Evolutionary conservation across 1,284 basidiomycete genomes (phyloP), one percentile per base, ranked within the genome.

Genomic region (Marasmius tenuissimus): DNA sequence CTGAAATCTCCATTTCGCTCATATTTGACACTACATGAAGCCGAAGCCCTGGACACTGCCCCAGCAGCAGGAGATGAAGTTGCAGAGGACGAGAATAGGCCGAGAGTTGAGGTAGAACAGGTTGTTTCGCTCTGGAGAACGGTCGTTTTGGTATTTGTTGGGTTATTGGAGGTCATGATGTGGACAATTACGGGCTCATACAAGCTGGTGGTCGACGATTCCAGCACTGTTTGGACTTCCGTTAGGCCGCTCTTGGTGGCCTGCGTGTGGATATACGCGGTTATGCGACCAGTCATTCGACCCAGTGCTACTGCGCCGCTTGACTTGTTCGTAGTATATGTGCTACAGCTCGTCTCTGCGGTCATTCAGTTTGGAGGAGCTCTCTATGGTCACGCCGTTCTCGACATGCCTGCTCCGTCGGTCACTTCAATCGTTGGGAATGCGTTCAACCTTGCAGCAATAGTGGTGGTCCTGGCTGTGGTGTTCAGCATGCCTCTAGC

Each of bases 21-120:
- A 3, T 89, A 81, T 66, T 61, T 91, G n/a, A 79, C 82, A 0
- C 73, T 89, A 2, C 70, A 76, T 18, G 87, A 89, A 69, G 87
- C 88, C 0, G 85, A 88, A 68, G 82, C 80, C 0, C 69, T 86
- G 4, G 73, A 76, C 54, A 61, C 65, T 16, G 66, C 67, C 20
- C 2, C 7, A 16, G 33, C 5, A 52, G 64, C 58, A 16, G 62
- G 58, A n/a, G 61, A 39, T 0, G 62, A 56, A 38, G 68, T 72
- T 27, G 68, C 74, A 33, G 66, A 65, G 0, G 70, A 66, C 27
- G 69, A 68, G 5, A 69, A 71, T 9, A 71, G 71, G 5, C 71
- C 64, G 33, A 63, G 63, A 8, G 65, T 68, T 8, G 69, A 72
- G 48, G 67, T 70, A 11, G 61, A 67, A 6, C 57, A 63, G 35